A percentile compares a stretch with the other conserved stretches of the same genome.
phyloP scores from a whole-genome alignment of 2,329 filamentous ascomycete genomes.

The Aspergillus viridinutans region DNA sequence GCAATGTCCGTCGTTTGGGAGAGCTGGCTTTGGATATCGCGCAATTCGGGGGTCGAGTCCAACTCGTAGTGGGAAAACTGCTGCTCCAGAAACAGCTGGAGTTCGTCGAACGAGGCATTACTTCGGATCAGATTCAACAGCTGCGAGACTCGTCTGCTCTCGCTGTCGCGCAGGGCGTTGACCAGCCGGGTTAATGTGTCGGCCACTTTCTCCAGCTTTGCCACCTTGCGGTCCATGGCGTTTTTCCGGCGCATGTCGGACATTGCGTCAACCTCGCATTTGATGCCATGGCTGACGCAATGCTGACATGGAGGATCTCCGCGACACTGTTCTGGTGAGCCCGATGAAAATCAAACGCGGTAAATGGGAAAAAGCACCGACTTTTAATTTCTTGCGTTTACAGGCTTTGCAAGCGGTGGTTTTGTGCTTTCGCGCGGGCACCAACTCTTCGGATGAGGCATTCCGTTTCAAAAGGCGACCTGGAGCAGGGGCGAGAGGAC shows the following conservation, averaged over 20 bases:
- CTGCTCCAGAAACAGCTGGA: slow-evolving; percentile 16
- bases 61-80: slow-evolving; percentile 12
- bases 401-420: slow-evolving; percentile 21
- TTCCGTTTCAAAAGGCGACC: slow-evolving; percentile 5
- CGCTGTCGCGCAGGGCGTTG: slow-evolving; percentile 16
- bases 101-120: slow-evolving; percentile 20
- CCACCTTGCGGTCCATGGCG: slow-evolving; percentile 20
- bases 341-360: background rate
- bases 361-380: background rate
- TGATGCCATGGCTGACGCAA: slow-evolving; percentile 22
- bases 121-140: slow-evolving; percentile 24
- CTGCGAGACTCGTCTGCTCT: slow-evolving; percentile 14
- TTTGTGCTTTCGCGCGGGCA: slow-evolving; percentile 18
- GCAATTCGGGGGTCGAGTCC: slow-evolving; percentile 12
- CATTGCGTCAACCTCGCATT: slow-evolving; percentile 24
- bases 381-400: slow-evolving; percentile 22
- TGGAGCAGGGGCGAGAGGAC: slow-evolving; percentile 14
- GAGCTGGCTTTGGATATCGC: slow-evolving; percentile 11
- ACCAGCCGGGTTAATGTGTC: slow-evolving; percentile 16
- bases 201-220: slow-evolving; percentile 15
- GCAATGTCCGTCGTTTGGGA: background rate
- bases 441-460: slow-evolving; percentile 8
- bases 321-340: slow-evolving; percentile 17
- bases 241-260: slow-evolving; percentile 26
- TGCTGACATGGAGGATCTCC: slow-evolving; percentile 25